A percentile compares a stretch with the other conserved stretches of the same genome.
Evolutionary conservation across 2,329 filamentous ascomycete genomes (phyloP).

Genomic region (Fusarium verticillioides): DNA sequence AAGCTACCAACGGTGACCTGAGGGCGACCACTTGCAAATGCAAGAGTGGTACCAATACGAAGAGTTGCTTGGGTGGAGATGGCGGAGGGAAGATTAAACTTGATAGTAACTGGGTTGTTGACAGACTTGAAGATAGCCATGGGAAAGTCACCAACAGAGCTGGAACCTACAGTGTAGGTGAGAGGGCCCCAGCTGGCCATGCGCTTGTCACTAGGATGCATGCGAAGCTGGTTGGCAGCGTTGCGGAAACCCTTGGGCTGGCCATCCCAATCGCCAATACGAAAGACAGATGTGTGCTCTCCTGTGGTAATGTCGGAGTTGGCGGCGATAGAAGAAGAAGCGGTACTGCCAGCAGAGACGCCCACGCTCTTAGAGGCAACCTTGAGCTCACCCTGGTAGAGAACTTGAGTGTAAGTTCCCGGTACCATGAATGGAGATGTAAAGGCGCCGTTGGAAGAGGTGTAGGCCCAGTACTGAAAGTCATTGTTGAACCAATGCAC

Average conservation of each 20-base stretch:
- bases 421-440: slow-evolving; percentile 74
- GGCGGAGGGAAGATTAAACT: slow-evolving; percentile 64
- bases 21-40: slow-evolving; percentile 69
- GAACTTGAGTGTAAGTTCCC: slow-evolving; percentile 74
- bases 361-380: slow-evolving; percentile 61
- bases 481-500: slow-evolving; percentile 73
- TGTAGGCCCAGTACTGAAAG: slow-evolving; percentile 74
- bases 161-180: slow-evolving; percentile 71
- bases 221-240: slow-evolving; percentile 72
- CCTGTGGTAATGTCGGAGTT: slow-evolving; percentile 55
- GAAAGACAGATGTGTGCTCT: slow-evolving; percentile 66
- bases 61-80: slow-evolving; percentile 65
- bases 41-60: slow-evolving; percentile 72
- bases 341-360: slow-evolving; percentile 61
- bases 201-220: slow-evolving; percentile 74
- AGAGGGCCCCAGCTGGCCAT: slow-evolving; percentile 70
- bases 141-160: slow-evolving; percentile 64
- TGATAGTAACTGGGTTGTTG: slow-evolving; percentile 70
- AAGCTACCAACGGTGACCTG: slow-evolving; percentile 66
- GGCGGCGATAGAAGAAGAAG: slow-evolving; percentile 62
- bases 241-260: slow-evolving; percentile 73
- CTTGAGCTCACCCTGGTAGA: slow-evolving; percentile 69
- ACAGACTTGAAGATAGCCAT: slow-evolving; percentile 73
- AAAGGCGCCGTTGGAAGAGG: slow-evolving; percentile 65
- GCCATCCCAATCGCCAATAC: slow-evolving; percentile 74